Base-by-base conservation (phyloP, 352 stramenopile genomes). In the Pythium monospermum region DNA sequence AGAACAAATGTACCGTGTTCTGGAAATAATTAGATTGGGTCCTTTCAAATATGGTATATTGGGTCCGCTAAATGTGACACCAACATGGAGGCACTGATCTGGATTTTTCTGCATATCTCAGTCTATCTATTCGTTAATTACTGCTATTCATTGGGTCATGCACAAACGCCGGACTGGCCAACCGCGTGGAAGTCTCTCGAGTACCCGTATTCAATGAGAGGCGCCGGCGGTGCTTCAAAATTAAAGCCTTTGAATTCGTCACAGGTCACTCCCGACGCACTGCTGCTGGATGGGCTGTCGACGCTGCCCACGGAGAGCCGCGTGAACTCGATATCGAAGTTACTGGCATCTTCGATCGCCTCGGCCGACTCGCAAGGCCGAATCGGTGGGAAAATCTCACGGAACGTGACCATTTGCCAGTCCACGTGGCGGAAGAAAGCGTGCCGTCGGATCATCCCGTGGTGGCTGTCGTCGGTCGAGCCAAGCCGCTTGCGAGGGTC, bases 201-300 rank as follows among this genome's bases (percentile, higher is more conserved):
- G 61, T 83, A 85, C 2, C 61, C 69, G 22, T 85, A 85, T 48
- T 83, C 69, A 44, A 85, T 76, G n/a, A 73, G 57, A 19, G 62
- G 50, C 12, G 66, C 60, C 12, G 66, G 52, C 2, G 72, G 69
- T 7, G 74, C 67, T 49, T 80, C 69, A 49, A 92, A 97, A 23
- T 94, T 94, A 55, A 97, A 97, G 3, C 79, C 84, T 32, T 71
- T 73, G 42, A 97, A 96, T 2, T 91, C 76, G 39, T 93, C 79
- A 43, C 37, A 52, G 27, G 39, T 21, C 18, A 42, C 26, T 1
- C 28, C 40, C 18, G 50, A 57, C 4, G 57, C 38, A n/a, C n/a
- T n/a, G n/a, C n/a, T n/a, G n/a, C n/a, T n/a, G n/a, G n/a, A n/a
- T n/a, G n/a, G n/a, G 22, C 63, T 73, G 39, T 76, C 69, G 44